Conservation (phyloP, 2,329 filamentous ascomycete species). For the Sporothrix schenckii region DNA sequence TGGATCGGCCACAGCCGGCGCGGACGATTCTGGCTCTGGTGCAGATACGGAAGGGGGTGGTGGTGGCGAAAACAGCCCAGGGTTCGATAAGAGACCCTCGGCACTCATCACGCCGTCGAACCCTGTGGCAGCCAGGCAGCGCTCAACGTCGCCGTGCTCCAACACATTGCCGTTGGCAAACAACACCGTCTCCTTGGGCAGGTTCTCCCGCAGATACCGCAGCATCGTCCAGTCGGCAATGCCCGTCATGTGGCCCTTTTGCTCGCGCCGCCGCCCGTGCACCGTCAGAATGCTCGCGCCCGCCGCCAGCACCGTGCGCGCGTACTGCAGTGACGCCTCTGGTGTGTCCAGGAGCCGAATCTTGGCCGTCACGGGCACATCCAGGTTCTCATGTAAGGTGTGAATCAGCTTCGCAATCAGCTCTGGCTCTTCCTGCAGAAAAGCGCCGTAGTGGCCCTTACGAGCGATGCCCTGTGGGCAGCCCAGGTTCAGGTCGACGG, state of each 20-base stretch:
- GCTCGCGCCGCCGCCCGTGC: slow-evolving; percentile 83
- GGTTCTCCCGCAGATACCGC: slow-evolving; percentile 75
- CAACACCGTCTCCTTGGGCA: slow-evolving; percentile 85
- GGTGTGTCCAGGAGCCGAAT: slow-evolving; percentile 85
- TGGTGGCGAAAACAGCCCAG: slow-evolving; percentile 75
- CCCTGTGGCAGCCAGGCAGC: slow-evolving; percentile 79
- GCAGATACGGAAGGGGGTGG: slow-evolving; percentile 52
- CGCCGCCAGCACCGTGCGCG: slow-evolving; percentile 79
- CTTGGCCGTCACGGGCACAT: slow-evolving; percentile 90
- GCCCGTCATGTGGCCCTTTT: slow-evolving; percentile 95
- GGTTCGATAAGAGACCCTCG: slow-evolving; percentile 92
- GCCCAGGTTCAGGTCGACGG: slow-evolving; percentile 91
- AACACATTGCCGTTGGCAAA: slow-evolving; percentile 97
- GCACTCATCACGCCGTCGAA: slow-evolving; percentile 95
- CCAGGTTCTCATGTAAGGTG: slow-evolving; percentile 74
- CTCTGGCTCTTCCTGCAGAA: slow-evolving; percentile 89
- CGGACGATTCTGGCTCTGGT: background rate
- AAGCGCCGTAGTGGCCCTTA: slow-evolving; percentile 89
- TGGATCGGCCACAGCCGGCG: background rate
- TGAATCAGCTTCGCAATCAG: slow-evolving; percentile 82
- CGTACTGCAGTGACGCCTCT: slow-evolving; percentile 86
- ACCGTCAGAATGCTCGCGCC: slow-evolving; percentile 93
- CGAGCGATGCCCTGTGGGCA: slow-evolving; percentile 95
- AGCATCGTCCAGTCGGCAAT: slow-evolving; percentile 90
- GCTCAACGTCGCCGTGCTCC: slow-evolving; percentile 73